Base-by-base conservation (phyloP, 768 basidiomycete species). In the Phylloporus rhodoxanthus region DNA sequence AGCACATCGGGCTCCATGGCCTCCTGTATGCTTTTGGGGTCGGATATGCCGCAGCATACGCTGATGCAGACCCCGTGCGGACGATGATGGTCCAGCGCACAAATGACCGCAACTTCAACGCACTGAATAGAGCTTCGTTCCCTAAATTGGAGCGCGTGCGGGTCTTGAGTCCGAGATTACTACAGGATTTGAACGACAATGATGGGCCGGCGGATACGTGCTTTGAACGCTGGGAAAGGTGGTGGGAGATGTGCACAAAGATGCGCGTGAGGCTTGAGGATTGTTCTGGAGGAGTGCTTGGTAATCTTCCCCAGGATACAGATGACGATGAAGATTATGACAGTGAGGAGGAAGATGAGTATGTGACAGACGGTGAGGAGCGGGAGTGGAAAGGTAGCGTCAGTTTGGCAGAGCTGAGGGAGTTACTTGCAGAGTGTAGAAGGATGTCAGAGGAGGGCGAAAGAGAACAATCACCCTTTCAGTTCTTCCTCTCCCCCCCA, bases 11-110 rank as follows among this genome's bases (percentile, higher is more conserved):
- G 0, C 72, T 86, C 14, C 84, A 89, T 56, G 84, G 85, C 8
- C 73, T 87, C 9, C 66, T 74, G 45, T 75, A 81, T 52, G 84
- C 87, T 0, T 89, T 89, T 57, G 83, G 83, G 1, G 82, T 80
- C 7, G 82, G 80, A 25, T 72, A 68, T 37, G 76, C 75, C 4
- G 76, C 72, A 15, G 69, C 64, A 23, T 71, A 71, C 54, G 67
- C 73, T 23, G 48, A 68, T 23, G 58, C 63, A 11, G 74, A 77
- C 53, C 73, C 76, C 1, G 63, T 79, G 29, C 68, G 71, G 11
- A 70, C 74, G 11, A 67, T 62, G 37, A 65, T 79, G 52, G 70
- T 75, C 13, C 73, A 75, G 28, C 75, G 74, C 17, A 75, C 75
- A 26, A 90, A 89, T 58, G 87, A 89, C 46, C 63, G 76, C 55